These are phyloP conservation scores for Talaromyces sp. DNA, from an alignment of 2,329 filamentous ascomycete species.

Conservation along the genomic window DNA sequence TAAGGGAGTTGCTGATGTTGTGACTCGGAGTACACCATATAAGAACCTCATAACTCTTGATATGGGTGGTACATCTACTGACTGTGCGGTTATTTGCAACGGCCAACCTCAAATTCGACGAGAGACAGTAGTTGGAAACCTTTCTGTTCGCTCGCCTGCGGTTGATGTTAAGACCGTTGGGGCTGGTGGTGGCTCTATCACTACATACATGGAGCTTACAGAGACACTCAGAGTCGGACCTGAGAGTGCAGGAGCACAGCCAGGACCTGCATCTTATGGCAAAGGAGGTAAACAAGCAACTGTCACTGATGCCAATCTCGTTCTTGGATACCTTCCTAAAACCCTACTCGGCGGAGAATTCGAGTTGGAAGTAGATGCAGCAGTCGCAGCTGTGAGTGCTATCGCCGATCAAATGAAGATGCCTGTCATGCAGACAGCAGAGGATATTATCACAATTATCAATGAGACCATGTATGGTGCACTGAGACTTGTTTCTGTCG, in stretches of 20 bases:
- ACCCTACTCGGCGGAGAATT: slow-evolving; percentile 52
- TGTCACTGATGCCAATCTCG: slow-evolving; percentile 54
- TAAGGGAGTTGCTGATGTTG: slow-evolving; percentile 51
- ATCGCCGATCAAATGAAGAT: slow-evolving; percentile 53
- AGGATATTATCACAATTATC: slow-evolving; percentile 53
- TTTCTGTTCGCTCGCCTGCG: slow-evolving; percentile 51
- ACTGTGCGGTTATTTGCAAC: slow-evolving; percentile 51
- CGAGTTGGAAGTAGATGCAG: slow-evolving; percentile 47
- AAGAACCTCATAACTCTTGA: slow-evolving; percentile 55
- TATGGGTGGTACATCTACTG: slow-evolving; percentile 56
- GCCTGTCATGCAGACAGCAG: slow-evolving; percentile 45
- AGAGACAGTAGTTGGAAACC: slow-evolving; percentile 49
- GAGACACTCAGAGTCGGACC: slow-evolving; percentile 55
- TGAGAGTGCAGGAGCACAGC: slow-evolving; percentile 53
- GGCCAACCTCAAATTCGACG: slow-evolving; percentile 49
- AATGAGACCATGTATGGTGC: slow-evolving; percentile 58
- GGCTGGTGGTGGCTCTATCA: slow-evolving; percentile 54
- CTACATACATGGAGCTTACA: slow-evolving; percentile 51
- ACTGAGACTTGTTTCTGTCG: slow-evolving; percentile 54
- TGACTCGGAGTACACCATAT: slow-evolving; percentile 50
- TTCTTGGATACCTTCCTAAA: slow-evolving; percentile 52
- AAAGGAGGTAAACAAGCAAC: slow-evolving; percentile 52
- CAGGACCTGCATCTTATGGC: slow-evolving; percentile 55
- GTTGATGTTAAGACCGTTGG: slow-evolving; percentile 55
- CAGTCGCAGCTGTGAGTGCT: slow-evolving; percentile 44